phyloP scores from a whole-genome alignment of 1,284 basidiomycete species.

The Gymnopus androsaceus region DNA sequence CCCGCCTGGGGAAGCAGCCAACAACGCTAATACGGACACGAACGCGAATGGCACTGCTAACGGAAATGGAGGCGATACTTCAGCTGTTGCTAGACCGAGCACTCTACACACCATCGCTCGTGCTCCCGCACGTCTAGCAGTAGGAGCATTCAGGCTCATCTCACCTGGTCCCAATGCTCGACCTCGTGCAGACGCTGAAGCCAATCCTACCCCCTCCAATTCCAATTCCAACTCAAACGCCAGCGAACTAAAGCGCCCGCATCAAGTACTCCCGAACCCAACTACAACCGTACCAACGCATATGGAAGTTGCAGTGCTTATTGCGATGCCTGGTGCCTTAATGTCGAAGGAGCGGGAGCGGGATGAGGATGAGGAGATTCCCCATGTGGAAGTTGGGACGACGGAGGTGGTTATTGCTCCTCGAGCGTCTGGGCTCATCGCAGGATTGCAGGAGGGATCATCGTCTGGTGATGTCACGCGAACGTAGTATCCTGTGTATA shows the following conservation, averaged over 20 bases:
- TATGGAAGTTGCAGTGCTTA: conserved; percentile 8
- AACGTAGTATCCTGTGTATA: too few relatives aligned
- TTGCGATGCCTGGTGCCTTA: conserved; percentile 14
- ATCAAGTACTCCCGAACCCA: conserved; percentile 6
- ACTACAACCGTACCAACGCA: neutral
- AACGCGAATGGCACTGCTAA: neutral
- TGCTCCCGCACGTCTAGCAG: neutral
- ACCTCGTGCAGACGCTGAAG: neutral
- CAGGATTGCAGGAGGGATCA: neutral
- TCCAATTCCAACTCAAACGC: neutral
- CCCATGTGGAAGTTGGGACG: conserved; percentile 13
- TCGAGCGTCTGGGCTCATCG: neutral
- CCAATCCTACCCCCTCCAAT: neutral
- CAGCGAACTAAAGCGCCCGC: neutral
- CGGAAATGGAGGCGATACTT: too few relatives aligned
- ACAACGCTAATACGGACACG: neutral
- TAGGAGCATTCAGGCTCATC: neutral
- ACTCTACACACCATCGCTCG: neutral
- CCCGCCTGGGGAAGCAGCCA: neutral
- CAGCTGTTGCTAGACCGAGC: neutral
- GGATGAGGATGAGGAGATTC: conserved; percentile 13
- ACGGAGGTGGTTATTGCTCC: conserved; percentile 9
- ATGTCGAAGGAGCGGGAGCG: neutral
- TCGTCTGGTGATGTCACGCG: too few relatives aligned
- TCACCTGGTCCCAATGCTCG: neutral